Evolutionary conservation across 1,139 yeast genomes (phyloP).

Genomic region (Hansenula sp.): DNA sequence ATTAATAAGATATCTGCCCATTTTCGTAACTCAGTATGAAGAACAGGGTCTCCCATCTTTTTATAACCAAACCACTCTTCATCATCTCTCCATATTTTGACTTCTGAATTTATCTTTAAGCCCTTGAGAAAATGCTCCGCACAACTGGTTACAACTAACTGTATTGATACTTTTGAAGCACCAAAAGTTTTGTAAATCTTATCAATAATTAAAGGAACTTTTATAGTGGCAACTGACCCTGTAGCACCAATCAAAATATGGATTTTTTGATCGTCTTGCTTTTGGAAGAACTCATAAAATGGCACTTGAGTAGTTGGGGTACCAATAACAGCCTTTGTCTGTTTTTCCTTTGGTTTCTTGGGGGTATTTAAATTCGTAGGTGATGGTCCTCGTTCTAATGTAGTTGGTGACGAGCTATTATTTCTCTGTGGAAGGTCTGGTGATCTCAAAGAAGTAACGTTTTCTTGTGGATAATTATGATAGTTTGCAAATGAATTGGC

Average conservation of each 20-base stretch:
- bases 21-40: slow-evolving; percentile 83
- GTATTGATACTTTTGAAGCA: slow-evolving; percentile 67
- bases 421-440: background rate
- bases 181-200: slow-evolving; percentile 76
- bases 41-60: slow-evolving; percentile 53
- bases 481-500: slow-evolving; percentile 9
- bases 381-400: background rate
- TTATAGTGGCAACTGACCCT: slow-evolving; percentile 95
- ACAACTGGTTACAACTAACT: slow-evolving; percentile 76
- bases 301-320: slow-evolving; percentile 68
- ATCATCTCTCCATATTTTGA: slow-evolving; percentile 88
- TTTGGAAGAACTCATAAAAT: slow-evolving; percentile 63
- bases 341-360: slow-evolving; percentile 21
- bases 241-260: slow-evolving; percentile 90
- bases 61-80: slow-evolving; percentile 80
- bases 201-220: slow-evolving; percentile 81
- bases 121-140: slow-evolving; percentile 84
- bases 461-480: slow-evolving; percentile 3
- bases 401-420: background rate
- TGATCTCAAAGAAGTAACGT: background rate
- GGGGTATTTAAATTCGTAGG: slow-evolving; percentile 6
- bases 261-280: slow-evolving; percentile 74
- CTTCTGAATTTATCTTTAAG: slow-evolving; percentile 71
- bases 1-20: slow-evolving; percentile 95
- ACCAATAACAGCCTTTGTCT: slow-evolving; percentile 34